Evolutionary conservation across 75 land plant species (phyloP).

Genomic region (Pinus albicaulis): DNA sequence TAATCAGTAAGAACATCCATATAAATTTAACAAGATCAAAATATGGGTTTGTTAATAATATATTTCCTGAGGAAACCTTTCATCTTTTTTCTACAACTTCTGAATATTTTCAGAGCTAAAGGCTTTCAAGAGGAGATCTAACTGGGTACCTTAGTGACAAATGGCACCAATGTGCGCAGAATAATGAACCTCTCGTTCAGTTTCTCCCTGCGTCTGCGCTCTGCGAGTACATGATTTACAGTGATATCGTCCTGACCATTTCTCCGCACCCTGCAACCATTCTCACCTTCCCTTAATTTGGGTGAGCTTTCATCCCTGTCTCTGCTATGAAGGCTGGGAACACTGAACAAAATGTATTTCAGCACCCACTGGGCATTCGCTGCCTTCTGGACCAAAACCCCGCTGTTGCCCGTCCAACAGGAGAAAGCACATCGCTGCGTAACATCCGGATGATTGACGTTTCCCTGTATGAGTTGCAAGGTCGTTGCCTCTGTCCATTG

Average conservation of each 20-base stretch:
- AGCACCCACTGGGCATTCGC: slow-evolving; percentile 48
- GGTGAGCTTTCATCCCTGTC: slow-evolving; percentile 41
- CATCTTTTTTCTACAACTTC: neutral
- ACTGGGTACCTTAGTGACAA: slow-evolving; percentile 68
- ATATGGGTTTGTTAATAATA: no score
- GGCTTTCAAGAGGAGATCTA: neutral
- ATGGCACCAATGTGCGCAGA: slow-evolving; percentile 75
- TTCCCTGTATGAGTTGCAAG: neutral
- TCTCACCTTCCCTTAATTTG: slow-evolving; percentile 22
- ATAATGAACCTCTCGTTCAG: slow-evolving; percentile 84
- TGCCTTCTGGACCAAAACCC: slow-evolving; percentile 13
- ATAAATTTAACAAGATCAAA: no score
- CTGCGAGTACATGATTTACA: slow-evolving; percentile 78
- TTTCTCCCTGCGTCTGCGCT: slow-evolving; percentile 79
- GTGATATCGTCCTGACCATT: slow-evolving; percentile 64
- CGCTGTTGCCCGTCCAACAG: slow-evolving; percentile 27
- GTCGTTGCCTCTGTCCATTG: slow-evolving; percentile 5
- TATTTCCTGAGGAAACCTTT: neutral
- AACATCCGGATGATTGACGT: neutral
- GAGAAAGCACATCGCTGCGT: slow-evolving; percentile 36
- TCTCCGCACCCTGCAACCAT: slow-evolving; percentile 22
- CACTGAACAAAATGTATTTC: slow-evolving; percentile 54
- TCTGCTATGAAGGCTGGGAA: slow-evolving; percentile 45
- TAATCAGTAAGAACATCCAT: no score
- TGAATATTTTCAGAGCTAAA: neutral